phyloP scores from a whole-genome alignment of 163 green algal species.

The Scenedesmus sp. region DNA sequence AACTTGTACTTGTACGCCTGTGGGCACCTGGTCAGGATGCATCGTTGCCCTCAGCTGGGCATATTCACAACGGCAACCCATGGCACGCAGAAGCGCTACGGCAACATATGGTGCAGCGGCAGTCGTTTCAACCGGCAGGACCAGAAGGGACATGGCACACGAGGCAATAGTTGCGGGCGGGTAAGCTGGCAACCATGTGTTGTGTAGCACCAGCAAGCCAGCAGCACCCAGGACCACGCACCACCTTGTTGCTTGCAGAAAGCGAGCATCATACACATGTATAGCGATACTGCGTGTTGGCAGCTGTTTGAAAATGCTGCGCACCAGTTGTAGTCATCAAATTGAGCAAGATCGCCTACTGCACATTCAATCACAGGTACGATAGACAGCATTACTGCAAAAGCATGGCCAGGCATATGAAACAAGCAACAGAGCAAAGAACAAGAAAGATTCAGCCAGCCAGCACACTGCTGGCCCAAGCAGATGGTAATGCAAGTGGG shows the following conservation, averaged over 20 bases:
- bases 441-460: neutral
- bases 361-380: neutral
- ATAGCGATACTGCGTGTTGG: neutral
- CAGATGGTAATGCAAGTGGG: neutral
- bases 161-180: neutral
- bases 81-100: neutral
- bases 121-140: no score
- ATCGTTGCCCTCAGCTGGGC: neutral
- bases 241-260: neutral
- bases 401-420: neutral
- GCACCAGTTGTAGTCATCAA: neutral
- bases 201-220: neutral
- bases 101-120: no score
- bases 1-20: neutral
- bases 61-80: neutral
- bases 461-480: neutral
- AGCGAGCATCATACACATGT: neutral
- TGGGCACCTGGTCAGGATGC: neutral
- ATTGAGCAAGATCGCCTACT: neutral
- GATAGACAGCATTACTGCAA: neutral
- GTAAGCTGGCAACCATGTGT: neutral
- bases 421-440: neutral
- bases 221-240: neutral
- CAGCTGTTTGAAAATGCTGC: neutral
- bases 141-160: neutral